A percentile compares a stretch with the other conserved stretches of the same genome.
Conservation (phyloP, 176 grass and related monocot genomes). For the Calamus simplicifolius region DNA sequence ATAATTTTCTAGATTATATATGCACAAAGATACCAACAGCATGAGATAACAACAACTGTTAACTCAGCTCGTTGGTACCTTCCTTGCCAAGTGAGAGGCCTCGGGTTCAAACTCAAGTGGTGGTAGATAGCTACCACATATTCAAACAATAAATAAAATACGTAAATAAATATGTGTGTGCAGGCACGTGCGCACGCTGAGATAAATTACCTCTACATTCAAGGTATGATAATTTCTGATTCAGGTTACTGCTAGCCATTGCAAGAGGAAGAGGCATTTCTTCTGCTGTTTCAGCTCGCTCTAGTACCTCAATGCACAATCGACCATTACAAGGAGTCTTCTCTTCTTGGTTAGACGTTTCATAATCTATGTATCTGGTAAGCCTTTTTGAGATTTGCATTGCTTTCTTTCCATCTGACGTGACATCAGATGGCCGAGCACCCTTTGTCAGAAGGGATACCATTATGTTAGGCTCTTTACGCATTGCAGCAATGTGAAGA, state of each 20-base stretch:
- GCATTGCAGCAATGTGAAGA: slow-evolving; percentile 12
- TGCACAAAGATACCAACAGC: no score
- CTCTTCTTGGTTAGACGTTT: background rate
- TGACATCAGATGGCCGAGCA: slow-evolving; percentile 1
- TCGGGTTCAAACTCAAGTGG: background rate
- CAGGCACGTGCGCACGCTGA: no score
- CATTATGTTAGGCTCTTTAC: slow-evolving; percentile 11
- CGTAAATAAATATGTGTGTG: no score
- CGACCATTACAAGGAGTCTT: background rate
- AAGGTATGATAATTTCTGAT: background rate
- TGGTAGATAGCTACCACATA: background rate
- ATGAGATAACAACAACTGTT: no score
- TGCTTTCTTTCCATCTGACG: background rate
- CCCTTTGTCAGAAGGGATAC: slow-evolving; percentile 8
- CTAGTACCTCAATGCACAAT: slow-evolving; percentile 12
- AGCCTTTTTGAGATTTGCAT: slow-evolving; percentile 6
- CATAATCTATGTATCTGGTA: background rate
- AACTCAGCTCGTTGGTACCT: no score
- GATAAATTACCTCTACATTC: slow-evolving; percentile 11
- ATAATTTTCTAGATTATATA: no score
- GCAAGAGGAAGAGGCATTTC: background rate
- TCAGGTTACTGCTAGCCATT: background rate
- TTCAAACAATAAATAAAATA: no score
- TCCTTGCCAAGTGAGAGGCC: no score
- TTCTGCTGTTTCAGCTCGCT: background rate